These are phyloP conservation scores for Kluyveromyces wickerhamii DNA, from an alignment of 805 yeast species.

Conservation along the genomic window DNA sequence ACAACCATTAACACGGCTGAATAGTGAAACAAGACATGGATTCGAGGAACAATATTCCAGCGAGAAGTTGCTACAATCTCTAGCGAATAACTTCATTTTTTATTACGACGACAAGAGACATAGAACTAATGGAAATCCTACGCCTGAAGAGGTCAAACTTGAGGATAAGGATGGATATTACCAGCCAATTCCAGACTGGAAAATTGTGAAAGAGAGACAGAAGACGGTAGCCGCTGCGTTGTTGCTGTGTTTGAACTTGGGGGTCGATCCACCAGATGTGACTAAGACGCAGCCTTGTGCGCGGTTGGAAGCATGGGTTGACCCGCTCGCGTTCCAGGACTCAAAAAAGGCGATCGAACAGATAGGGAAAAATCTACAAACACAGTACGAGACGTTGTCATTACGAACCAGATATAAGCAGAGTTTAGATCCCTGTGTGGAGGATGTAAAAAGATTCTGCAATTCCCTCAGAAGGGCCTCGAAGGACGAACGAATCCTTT, in stretches of 20 bases:
- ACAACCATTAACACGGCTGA: conserved; percentile 39
- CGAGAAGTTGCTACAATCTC: conserved; percentile 45
- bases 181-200: conserved; percentile 84
- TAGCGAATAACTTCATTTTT: conserved; percentile 63
- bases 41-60: conserved; percentile 46
- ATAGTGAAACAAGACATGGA: conserved; percentile 59
- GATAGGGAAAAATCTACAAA: conserved; percentile 80
- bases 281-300: conserved; percentile 92
- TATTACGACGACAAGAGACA: conserved; percentile 92
- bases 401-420: conserved; percentile 85
- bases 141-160: conserved; percentile 43
- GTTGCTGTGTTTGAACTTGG: conserved; percentile 81
- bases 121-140: conserved; percentile 80
- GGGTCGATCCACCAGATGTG: conserved; percentile 96
- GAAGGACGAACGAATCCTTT: conserved; percentile 84
- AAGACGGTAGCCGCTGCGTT: conserved; percentile 91
- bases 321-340: conserved; percentile 74
- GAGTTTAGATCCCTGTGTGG: conserved; percentile 89
- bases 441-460: conserved; percentile 88
- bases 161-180: conserved; percentile 39
- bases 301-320: conserved; percentile 85
- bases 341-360: conserved; percentile 86
- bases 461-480: conserved; percentile 83
- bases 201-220: conserved; percentile 79
- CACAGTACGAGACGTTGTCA: conserved; percentile 84